Conservation (phyloP, 192 early-diverging fungal genomes). For the Mortierella alpina region DNA sequence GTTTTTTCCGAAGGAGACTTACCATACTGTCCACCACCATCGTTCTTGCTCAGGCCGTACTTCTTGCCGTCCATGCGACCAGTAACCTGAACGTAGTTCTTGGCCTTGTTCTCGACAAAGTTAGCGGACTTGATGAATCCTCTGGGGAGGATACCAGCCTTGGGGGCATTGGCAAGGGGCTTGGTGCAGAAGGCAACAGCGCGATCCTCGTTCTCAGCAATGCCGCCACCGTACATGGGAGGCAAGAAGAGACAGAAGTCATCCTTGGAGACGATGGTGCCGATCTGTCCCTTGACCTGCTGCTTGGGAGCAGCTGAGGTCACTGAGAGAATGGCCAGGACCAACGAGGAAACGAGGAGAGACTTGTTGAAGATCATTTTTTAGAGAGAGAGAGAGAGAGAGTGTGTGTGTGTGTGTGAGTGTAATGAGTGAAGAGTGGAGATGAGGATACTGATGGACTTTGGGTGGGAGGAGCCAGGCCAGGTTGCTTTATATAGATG, state of each 20-base stretch:
- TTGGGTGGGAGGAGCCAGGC: no score
- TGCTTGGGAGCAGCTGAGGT: no score
- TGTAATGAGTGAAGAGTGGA: no score
- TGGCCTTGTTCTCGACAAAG: conserved; percentile 24
- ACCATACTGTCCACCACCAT: conserved; percentile 64
- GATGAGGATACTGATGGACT: no score
- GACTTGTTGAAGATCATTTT: background rate
- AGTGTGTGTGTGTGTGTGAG: no score
- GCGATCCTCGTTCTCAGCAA: conserved; percentile 31
- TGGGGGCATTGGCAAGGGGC: conserved; percentile 42
- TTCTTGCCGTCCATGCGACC: conserved; percentile 58
- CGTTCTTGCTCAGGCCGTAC: conserved; percentile 45
- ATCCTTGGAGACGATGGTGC: conserved; percentile 16
- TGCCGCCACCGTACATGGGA: conserved; percentile 25
- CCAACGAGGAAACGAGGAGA: background rate
- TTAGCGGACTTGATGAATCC: conserved; percentile 61
- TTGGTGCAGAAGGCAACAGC: conserved; percentile 50
- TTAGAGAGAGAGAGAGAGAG: no score
- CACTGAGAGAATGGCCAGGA: background rate
- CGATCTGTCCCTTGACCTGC: conserved; percentile 20
- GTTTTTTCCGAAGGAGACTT: no score
- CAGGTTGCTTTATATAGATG: no score
- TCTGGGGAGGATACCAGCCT: conserved; percentile 40
- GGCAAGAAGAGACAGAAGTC: conserved; percentile 53
- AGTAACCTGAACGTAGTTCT: conserved; percentile 62